These are phyloP conservation scores for Hemileccinum impolitum DNA, from an alignment of 768 basidiomycete genomes.

Conservation along the genomic window DNA sequence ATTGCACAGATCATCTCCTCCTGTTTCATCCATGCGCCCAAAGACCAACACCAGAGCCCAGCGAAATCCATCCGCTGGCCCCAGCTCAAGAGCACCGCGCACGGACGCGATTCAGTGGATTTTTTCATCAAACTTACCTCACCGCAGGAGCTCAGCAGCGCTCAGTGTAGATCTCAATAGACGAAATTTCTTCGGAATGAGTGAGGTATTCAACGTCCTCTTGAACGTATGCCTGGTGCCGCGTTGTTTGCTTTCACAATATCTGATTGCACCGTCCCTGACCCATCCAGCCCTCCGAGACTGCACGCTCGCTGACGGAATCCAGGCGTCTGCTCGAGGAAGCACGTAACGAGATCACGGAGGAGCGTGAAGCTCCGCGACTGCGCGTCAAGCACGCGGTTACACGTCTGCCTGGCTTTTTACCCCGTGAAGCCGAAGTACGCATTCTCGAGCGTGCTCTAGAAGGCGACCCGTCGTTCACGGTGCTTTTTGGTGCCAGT, in stretches of 20 bases:
- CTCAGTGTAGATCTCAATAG: constrained; percentile 60
- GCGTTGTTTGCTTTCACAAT: background rate
- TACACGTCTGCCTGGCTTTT: constrained; percentile 71
- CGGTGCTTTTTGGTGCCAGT: constrained; percentile 75
- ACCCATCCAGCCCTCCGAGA: constrained; percentile 63
- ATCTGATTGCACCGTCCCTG: constrained; percentile 12
- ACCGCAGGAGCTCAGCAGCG: constrained; percentile 55
- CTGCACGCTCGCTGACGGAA: constrained; percentile 76
- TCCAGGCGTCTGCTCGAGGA: constrained; percentile 74
- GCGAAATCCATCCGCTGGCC: constrained; percentile 20
- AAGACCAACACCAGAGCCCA: constrained; percentile 23
- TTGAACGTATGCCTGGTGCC: constrained; percentile 53
- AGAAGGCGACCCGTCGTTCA: constrained; percentile 71
- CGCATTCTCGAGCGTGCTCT: constrained; percentile 62
- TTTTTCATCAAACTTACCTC: constrained; percentile 69
- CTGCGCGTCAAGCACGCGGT: constrained; percentile 74
- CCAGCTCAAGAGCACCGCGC: constrained; percentile 30
- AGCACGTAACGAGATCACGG: constrained; percentile 69
- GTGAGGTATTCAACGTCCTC: constrained; percentile 72
- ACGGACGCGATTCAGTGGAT: constrained; percentile 62
- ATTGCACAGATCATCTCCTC: constrained; percentile 9
- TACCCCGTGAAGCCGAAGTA: constrained; percentile 63
- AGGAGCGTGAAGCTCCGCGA: constrained; percentile 63
- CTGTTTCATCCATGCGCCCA: constrained; percentile 22
- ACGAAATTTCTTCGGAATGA: constrained; percentile 75